phyloP scores from a whole-genome alignment of 2,329 filamentous ascomycete genomes.

The Coleophoma cylindrospora region DNA sequence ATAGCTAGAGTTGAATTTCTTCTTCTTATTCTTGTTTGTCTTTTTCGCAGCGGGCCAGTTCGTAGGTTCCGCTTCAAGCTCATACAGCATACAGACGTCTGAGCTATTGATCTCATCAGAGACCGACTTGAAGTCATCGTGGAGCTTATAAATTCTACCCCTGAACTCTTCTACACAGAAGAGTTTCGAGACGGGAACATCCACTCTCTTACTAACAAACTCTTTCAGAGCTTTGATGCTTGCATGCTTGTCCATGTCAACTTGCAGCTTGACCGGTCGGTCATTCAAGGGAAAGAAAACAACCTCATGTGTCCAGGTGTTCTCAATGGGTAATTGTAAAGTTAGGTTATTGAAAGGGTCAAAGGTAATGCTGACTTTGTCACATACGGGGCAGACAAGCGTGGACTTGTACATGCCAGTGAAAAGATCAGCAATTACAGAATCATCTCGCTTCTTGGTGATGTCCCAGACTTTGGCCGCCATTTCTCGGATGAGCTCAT shows the following conservation, averaged over 20 bases:
- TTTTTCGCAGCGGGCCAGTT: slow-evolving; percentile 62
- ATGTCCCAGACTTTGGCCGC: slow-evolving; percentile 88
- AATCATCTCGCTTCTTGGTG: slow-evolving; percentile 88
- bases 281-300: slow-evolving; percentile 75
- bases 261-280: slow-evolving; percentile 62
- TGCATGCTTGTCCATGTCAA: slow-evolving; percentile 76
- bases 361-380: slow-evolving; percentile 97
- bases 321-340: slow-evolving; percentile 82
- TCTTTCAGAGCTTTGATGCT: slow-evolving; percentile 65
- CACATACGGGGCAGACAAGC: slow-evolving; percentile 82
- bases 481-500: slow-evolving; percentile 74
- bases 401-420: slow-evolving; percentile 99
- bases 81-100: slow-evolving; percentile 67
- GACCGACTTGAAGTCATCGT: slow-evolving; percentile 64
- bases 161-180: slow-evolving; percentile 80
- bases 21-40: slow-evolving; percentile 20
- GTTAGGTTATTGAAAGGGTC: slow-evolving; percentile 96
- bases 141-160: slow-evolving; percentile 80
- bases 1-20: slow-evolving; percentile 39
- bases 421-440: slow-evolving; percentile 91
- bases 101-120: slow-evolving; percentile 63
- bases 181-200: slow-evolving; percentile 59
- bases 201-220: slow-evolving; percentile 62
- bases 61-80: slow-evolving; percentile 73
- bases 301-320: slow-evolving; percentile 70